Conservation (phyloP, 2,329 filamentous ascomycete genomes). For the Pseudogymnoascus sp. region DNA sequence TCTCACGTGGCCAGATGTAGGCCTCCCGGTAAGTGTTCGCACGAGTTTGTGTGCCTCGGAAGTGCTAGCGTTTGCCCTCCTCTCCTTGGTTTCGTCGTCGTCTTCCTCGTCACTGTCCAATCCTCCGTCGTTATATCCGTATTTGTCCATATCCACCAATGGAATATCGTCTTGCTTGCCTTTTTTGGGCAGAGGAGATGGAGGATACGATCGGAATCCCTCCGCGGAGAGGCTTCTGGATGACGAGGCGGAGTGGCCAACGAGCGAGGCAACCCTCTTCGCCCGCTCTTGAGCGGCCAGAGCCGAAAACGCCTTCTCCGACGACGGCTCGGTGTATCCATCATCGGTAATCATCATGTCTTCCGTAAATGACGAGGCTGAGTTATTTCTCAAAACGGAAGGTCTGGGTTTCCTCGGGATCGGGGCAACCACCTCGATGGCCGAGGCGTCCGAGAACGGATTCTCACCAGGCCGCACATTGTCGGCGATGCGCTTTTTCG, state of each 20-base stretch:
- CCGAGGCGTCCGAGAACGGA: constrained; percentile 13
- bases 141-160: constrained; percentile 24
- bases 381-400: constrained; percentile 23
- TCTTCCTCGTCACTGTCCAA: constrained; percentile 23
- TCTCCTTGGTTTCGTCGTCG: constrained; percentile 9
- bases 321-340: constrained; percentile 14
- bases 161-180: constrained; percentile 22
- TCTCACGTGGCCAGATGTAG: constrained; percentile 16
- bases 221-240: constrained; percentile 26
- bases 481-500: background rate
- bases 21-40: constrained; percentile 32
- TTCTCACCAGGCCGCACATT: constrained; percentile 14
- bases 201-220: background rate
- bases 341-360: constrained; percentile 9
- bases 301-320: constrained; percentile 27
- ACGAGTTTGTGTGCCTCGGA: constrained; percentile 40
- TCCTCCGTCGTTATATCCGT: constrained; percentile 21
- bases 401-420: constrained; percentile 17
- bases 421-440: background rate
- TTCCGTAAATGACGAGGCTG: constrained; percentile 12
- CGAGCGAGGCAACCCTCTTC: constrained; percentile 25
- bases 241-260: constrained; percentile 27
- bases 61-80: constrained; percentile 19
- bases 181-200: background rate
- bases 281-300: constrained; percentile 27